phyloP scores from a whole-genome alignment of 148 eudicot genomes.

The Cornus suecica region DNA sequence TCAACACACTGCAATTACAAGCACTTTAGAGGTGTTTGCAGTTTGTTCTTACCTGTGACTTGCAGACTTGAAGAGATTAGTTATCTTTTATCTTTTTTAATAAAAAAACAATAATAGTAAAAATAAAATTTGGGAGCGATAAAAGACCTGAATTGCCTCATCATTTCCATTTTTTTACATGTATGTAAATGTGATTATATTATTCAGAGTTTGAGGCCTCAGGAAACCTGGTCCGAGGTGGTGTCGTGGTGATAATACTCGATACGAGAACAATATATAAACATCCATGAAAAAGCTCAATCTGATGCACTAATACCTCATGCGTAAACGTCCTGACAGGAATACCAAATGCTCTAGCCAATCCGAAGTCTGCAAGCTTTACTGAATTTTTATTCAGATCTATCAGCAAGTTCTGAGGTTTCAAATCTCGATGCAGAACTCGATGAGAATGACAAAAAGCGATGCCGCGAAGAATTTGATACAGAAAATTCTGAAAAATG shows the following conservation, averaged over 20 bases:
- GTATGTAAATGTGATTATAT: background rate
- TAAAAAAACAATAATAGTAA: no score
- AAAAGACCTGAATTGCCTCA: background rate
- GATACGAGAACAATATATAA: background rate
- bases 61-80: background rate
- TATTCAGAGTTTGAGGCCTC: background rate
- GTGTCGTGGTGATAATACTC: background rate
- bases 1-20: background rate
- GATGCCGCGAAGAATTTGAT: slow-evolving; percentile 94
- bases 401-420: slow-evolving; percentile 94
- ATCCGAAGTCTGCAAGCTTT: slow-evolving; percentile 96
- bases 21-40: background rate
- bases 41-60: background rate
- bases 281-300: background rate
- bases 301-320: slow-evolving; percentile 44
- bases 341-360: slow-evolving; percentile 93
- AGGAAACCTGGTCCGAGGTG: background rate
- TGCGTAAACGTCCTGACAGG: slow-evolving; percentile 87
- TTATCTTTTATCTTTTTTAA: no score
- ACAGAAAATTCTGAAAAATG: slow-evolving; percentile 67
- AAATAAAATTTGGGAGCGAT: no score
- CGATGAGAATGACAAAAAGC: slow-evolving; percentile 97
- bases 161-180: background rate
- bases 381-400: slow-evolving; percentile 83
- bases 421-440: slow-evolving; percentile 92